Evolutionary conservation across 2,329 filamentous ascomycete genomes (phyloP), one percentile per base, ranked within the genome.

Genomic region (Fusarium sp.): DNA sequence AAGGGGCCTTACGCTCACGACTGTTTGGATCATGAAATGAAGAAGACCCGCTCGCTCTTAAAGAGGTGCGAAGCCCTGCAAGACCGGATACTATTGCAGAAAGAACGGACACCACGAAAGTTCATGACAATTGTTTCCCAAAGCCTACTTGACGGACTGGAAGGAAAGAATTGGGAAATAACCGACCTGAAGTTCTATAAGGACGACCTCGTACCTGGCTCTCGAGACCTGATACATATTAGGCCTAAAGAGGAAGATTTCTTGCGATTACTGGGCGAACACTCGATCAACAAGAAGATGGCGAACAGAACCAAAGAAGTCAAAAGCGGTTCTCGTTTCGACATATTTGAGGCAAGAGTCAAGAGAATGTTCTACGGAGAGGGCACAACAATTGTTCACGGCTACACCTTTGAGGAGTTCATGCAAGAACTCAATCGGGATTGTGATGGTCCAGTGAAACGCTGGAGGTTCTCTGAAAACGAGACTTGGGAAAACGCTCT

Each of bases 1-100:
- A 69, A 64, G 37, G 75, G 75, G 2, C 75, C 74, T 5, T 68
- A 57, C 20, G 45, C 63, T 7, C 28, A 55, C 4, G 66, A 76
- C 30, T 58, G 45, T 21, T 66, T 76, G 66, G 72, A 75, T 28
- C 51, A 42, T 7, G 63, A 72, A 6, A 76, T 78, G 75, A 71
- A 59, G 18, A 68, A 67, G 59, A 66, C 59, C 4, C 46, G 66
- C 18, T 47, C 48, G 10, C 55, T 69, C 6, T 25, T 76, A 30
- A 55, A 21, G 8, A 55, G 37, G 21, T 74, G 69, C 10, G 46
- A 59, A 34, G 50, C 21, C n/a, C 50, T 77, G 18, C 30, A 42
- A 10, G 21, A 53, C 21, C 45, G 46, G 3, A 32, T 70, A 23
- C 13, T n/a, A 5, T 50, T 69, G n/a, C 66, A 72, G 23, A 46